Evolutionary conservation across 1,284 basidiomycete genomes (phyloP), one percentile per base, ranked within the genome.

Genomic region (Anthracocystis setariae): DNA sequence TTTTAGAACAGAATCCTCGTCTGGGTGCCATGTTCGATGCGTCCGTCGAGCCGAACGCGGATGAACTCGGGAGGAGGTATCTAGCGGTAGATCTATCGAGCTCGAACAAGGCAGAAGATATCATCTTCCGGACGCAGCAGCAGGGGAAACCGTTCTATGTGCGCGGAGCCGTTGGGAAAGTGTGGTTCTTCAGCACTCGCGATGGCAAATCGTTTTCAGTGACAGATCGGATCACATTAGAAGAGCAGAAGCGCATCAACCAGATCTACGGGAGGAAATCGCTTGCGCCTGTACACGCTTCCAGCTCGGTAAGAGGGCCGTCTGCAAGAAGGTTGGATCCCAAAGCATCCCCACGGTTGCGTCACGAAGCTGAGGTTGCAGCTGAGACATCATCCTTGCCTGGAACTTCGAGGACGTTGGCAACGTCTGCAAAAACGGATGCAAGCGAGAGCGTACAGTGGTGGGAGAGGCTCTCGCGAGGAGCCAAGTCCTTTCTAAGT

Each of bases 151-250:
- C 54, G 15, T 64, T 64, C 35, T 64, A 33, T 25, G 49, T 37
- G 3, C 32, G 21, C 20, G 53, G 53, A 3, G 32, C 39, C 1
- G 18, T 10, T 1, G 39, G 40, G 3, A 57, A 57, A 40, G 21
- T 57, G 13, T 64, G 53, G 48, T 64, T 44, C 37, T 57, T 64
- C 18, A 39, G 56, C 27, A 57, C 45, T 0, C 27, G 43, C 32
- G 54, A 57, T 10, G 49, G 49, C 4, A 39, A 44, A 20, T 8
- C 9, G 8, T 64, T 45, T 17, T 47, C 45, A 0, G 46, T 37
- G n/a, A 64, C 61, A 8, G 49, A 64, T 27, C 37, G 20, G 24
- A 13, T 57, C 18, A n/a, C 18, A 15, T 13, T 13, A 21, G 24
- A 33, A 17, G 61, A 64, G 2, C 46, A 23, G 33, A 32, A 23